Base-by-base conservation (phyloP, 257 asterid genomes). In the Fraxinus anomala region DNA sequence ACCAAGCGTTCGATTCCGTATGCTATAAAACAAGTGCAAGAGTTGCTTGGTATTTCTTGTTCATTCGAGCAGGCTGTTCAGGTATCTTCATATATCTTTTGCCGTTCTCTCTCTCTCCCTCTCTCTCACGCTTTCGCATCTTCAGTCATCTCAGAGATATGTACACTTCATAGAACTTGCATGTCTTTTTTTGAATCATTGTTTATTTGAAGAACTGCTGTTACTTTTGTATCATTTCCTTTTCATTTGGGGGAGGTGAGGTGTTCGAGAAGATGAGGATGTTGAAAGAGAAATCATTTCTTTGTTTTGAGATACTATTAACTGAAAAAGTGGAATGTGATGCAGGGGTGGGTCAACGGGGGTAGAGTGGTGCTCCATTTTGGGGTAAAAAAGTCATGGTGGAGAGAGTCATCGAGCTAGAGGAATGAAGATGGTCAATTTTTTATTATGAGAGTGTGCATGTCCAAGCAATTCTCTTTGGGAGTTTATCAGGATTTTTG, bases 1-100 rank as follows among this genome's bases (percentile, higher is more conserved):
- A 85, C 93, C 12, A 84, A 75, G 61, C 94, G 98, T 37, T 89
- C 97, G 16, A 87, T 89, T 59, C 98, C 98, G 36, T 90, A 89
- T 84, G 96, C 95, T 3, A 91, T 93, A 70, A 96, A 96, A 81
- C 97, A 96, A 89, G 94, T 96, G 71, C 92, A 93, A 81, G 97
- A 96, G 76, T 84, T 93, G 80, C 96, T 96, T 82, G 99, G 99
- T 72, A 90, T 96, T 74, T 93, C 99, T 79, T 96, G 99, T 91
- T 92, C 98, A 8, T 96, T 96, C 76, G 99, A 93, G 91, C 99
- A 93, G 86, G 98, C 95, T 82, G 97, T 96, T 83, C 97, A 93
- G 99, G 99, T 96, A 89, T 76, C 49, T 33, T 24, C 56, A 61
- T 21, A n/a, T 16, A 6, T 54, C 65, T 54, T n/a, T n/a, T 54